Conservation (phyloP, 169 alveolate species). For the Babesia ovata region DNA sequence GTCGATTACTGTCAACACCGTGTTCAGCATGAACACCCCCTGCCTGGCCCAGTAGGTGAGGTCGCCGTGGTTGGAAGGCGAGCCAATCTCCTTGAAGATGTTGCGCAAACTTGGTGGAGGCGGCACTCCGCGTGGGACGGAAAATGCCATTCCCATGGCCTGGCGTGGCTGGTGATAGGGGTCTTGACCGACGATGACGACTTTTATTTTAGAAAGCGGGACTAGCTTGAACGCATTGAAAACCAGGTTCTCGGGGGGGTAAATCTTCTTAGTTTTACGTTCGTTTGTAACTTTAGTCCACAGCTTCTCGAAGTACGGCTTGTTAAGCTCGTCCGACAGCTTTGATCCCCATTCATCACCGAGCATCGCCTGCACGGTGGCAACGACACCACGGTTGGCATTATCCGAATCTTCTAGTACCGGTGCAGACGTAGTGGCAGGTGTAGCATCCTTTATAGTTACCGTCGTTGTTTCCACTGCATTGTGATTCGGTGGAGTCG, state of each 20-base stretch:
- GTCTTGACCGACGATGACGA: slow-evolving; percentile 98
- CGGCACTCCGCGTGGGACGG: slow-evolving; percentile 92
- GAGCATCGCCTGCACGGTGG: slow-evolving; percentile 23
- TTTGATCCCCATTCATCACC: slow-evolving; percentile 61
- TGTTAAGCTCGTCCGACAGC: slow-evolving; percentile 71
- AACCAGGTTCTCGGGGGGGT: slow-evolving; percentile 85
- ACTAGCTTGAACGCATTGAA: slow-evolving; percentile 85
- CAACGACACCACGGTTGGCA: background rate
- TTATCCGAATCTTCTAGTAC: background rate
- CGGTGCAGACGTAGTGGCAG: background rate
- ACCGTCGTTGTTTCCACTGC: background rate
- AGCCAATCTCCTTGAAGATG: slow-evolving; percentile 92
- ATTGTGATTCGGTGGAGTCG: background rate
- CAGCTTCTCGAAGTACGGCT: slow-evolving; percentile 77
- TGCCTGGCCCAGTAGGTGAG: slow-evolving; percentile 96
- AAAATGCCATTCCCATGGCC: slow-evolving; percentile 97
- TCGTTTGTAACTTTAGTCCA: slow-evolving; percentile 75
- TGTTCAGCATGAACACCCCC: slow-evolving; percentile 96
- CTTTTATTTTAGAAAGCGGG: slow-evolving; percentile 89
- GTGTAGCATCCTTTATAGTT: background rate
- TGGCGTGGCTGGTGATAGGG: slow-evolving; percentile 96
- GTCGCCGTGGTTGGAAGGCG: slow-evolving; percentile 93
- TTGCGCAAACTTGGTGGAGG: slow-evolving; percentile 97
- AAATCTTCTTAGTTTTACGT: slow-evolving; percentile 74
- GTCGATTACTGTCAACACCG: slow-evolving; percentile 92